Base-by-base conservation (phyloP, 371 early-diverging fungal species). In the Mucor lusitanicus region DNA sequence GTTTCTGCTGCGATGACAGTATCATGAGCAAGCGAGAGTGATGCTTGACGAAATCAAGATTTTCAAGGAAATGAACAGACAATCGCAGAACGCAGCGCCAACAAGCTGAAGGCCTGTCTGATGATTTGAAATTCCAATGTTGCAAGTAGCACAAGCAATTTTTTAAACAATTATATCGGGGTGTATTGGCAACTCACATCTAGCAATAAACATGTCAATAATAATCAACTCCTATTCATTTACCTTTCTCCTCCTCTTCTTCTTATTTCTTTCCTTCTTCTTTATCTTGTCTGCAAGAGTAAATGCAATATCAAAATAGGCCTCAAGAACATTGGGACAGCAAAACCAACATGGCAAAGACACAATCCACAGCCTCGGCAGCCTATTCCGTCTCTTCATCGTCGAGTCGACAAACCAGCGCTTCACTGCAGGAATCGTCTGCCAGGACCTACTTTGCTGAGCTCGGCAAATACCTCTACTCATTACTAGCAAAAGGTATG, bases 21-120 rank as follows among this genome's bases (percentile, higher is more conserved):
- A 80, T 40, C 81, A 85, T 40, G 87, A 85, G 39, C 77, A 80
- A 23, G 85, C 82, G 25, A 78, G 78, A 58, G 68, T 71, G 8
- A 54, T 84, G 25, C 60, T 80, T 13, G 81, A 82, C 35, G 82
- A 83, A 46, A 78, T 84, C 8, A 37, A 44, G 27, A 60, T 44
- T 28, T 44, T n/a, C 30, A 60, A 44, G 9, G 50, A 50, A 50
- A 50, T 50, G 50, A 50, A 23, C 50, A 50, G 50, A 11, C 23
- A 50, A 50, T 23, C 21, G 23, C 50, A 25, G 9, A 50, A 23
- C 8, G 23, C 21, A 50, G 30, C 25, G 12, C 12, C 50, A 50
- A 50, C 50, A 50, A 23, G 50, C 12, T 50, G 50, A 56, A 56
- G 30, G 32, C 56, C 6, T n/a, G 33, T 53, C 15, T 53, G 13